These are phyloP conservation scores for Parafenestella ontariensis DNA, from an alignment of 2,329 filamentous ascomycete genomes.

Conservation along the genomic window DNA sequence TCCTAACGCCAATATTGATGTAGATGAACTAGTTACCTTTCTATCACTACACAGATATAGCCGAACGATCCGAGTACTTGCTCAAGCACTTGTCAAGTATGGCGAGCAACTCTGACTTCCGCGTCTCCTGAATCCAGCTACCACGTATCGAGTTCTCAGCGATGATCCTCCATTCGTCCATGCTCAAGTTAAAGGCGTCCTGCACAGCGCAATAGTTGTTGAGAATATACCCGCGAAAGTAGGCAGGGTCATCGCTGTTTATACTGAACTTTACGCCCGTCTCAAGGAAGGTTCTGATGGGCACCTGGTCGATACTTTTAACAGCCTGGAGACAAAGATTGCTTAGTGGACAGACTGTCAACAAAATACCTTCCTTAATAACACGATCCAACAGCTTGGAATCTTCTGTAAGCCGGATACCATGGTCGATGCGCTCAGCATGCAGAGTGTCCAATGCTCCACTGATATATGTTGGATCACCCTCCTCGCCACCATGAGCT, in stretches of 20 bases:
- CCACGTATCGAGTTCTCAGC: slow-evolving; percentile 67
- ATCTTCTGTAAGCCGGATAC: slow-evolving; percentile 70
- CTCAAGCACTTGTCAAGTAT: slow-evolving; percentile 22
- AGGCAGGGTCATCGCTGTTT: slow-evolving; percentile 61
- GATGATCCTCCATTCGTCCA: slow-evolving; percentile 72
- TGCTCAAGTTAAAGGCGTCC: slow-evolving; percentile 68
- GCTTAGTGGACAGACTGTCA: slow-evolving; percentile 76
- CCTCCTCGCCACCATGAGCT: slow-evolving; percentile 79
- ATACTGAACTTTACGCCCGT: slow-evolving; percentile 72
- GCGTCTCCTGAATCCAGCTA: slow-evolving; percentile 71
- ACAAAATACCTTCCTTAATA: slow-evolving; percentile 63
- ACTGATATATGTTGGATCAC: slow-evolving; percentile 70
- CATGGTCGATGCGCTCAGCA: slow-evolving; percentile 76
- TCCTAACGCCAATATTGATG: not conserved
- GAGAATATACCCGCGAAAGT: slow-evolving; percentile 75
- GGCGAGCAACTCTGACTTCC: slow-evolving; percentile 66
- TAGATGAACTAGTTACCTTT: not conserved
- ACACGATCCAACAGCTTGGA: slow-evolving; percentile 64
- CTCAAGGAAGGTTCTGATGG: slow-evolving; percentile 69
- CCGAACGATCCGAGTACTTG: slow-evolving; percentile 9
- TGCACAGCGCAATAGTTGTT: slow-evolving; percentile 80
- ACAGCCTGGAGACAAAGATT: slow-evolving; percentile 70
- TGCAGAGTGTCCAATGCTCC: slow-evolving; percentile 68
- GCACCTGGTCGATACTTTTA: slow-evolving; percentile 56
- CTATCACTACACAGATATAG: not conserved